Conservation (phyloP, 2,329 filamentous ascomycete genomes). For the Emericellopsis atlantica region DNA sequence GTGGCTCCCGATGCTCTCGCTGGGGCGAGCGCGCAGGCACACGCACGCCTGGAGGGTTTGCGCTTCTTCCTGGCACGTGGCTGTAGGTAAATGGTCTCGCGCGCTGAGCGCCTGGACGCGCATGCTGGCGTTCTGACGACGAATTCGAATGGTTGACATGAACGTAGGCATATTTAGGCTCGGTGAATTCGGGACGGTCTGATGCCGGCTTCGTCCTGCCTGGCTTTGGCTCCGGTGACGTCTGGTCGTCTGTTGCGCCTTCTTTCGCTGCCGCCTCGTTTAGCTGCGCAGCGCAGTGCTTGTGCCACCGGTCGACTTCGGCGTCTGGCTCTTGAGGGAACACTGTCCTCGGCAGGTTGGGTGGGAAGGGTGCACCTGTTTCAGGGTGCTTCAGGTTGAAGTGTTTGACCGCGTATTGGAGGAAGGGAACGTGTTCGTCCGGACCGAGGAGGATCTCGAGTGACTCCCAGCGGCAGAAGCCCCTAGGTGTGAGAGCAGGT, state of each 20-base stretch:
- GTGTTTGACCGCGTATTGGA: constrained; percentile 67
- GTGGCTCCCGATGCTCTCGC: constrained; percentile 16
- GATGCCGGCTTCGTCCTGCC: constrained; percentile 7
- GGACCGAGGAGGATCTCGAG: constrained; percentile 82
- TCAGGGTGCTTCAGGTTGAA: constrained; percentile 67
- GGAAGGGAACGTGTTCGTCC: constrained; percentile 72
- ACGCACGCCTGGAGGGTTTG: constrained; percentile 11
- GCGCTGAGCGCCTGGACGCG: not conserved
- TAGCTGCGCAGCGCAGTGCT: constrained; percentile 58
- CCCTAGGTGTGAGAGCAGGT: constrained; percentile 69
- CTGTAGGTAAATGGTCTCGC: constrained; percentile 22
- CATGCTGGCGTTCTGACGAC: too few relatives aligned
- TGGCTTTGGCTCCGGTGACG: constrained; percentile 9
- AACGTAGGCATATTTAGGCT: constrained; percentile 24
- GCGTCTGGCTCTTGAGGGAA: constrained; percentile 63
- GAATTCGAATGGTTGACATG: constrained; percentile 7
- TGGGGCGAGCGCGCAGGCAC: constrained; percentile 20
- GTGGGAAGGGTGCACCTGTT: constrained; percentile 56
- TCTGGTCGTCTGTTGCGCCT: constrained; percentile 5
- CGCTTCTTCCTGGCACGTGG: constrained; percentile 18
- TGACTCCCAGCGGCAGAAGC: constrained; percentile 89
- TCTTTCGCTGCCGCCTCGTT: constrained; percentile 40
- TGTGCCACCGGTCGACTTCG: constrained; percentile 81
- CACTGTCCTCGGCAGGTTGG: constrained; percentile 42
- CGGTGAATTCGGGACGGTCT: constrained; percentile 13